Conservation (phyloP, 768 basidiomycete species). For the Auricularia cornea region DNA sequence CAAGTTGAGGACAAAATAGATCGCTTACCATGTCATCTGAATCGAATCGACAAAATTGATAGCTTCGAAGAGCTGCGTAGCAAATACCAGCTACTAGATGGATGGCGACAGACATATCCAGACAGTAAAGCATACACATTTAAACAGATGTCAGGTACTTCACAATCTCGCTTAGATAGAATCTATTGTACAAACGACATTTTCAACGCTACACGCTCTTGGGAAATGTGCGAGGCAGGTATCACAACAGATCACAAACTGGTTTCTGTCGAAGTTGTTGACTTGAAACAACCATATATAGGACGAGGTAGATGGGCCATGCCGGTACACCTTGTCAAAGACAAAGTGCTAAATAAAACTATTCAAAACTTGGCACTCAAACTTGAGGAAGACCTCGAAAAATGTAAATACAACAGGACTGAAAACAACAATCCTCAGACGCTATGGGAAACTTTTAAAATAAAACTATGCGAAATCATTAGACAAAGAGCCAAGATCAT, state of each 20-base stretch:
- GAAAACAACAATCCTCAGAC: not conserved
- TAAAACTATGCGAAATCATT: not conserved
- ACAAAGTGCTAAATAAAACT: not conserved
- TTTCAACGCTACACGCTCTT: not conserved
- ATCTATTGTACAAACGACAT: not conserved
- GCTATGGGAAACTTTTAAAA: not conserved
- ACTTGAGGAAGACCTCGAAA: not conserved
- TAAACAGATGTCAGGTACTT: not conserved
- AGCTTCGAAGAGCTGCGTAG: not conserved
- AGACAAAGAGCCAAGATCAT: not conserved
- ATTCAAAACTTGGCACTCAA: not conserved
- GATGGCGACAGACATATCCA: not conserved
- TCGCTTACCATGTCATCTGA: not conserved
- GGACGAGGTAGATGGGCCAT: not conserved
- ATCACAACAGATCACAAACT: not conserved
- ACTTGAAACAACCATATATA: not conserved
- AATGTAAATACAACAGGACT: not conserved
- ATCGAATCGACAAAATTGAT: not conserved
- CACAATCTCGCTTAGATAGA: not conserved
- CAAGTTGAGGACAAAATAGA: not conserved
- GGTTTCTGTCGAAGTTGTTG: not conserved
- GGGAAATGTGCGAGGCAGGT: not conserved
- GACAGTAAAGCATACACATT: not conserved
- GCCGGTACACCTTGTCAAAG: not conserved
- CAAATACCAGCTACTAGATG: not conserved